Conservation (phyloP, 495 filamentous ascomycete species). For the Clohesyomyces aquaticus region DNA sequence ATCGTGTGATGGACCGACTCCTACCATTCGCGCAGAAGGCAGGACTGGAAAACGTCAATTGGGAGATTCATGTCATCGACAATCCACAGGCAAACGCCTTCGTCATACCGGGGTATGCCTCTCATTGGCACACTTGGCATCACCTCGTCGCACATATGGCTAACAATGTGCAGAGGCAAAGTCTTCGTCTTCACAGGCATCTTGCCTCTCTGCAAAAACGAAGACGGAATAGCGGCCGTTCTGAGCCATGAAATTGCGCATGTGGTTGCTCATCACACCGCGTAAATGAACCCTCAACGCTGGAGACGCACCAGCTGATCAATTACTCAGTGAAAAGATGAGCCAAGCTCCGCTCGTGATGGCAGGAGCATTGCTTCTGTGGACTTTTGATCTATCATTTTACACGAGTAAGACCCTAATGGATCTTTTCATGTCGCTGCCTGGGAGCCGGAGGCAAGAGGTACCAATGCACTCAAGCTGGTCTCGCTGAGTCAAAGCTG, state of each 20-base stretch:
- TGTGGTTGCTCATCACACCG: conserved; percentile 77
- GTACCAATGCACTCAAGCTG: conserved; percentile 26
- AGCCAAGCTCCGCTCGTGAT: conserved; percentile 62
- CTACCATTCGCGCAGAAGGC: conserved; percentile 60
- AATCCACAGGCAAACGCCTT: conserved; percentile 77
- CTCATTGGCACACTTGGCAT: not conserved
- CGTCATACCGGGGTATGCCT: conserved; percentile 71
- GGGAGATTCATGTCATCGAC: conserved; percentile 87
- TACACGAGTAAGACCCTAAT: conserved; percentile 54
- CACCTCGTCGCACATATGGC: no score
- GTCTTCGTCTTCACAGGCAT: conserved; percentile 91
- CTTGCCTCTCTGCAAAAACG: conserved; percentile 68
- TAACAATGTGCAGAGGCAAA: conserved; percentile 62
- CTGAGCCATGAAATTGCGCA: conserved; percentile 96
- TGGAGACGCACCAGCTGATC: conserved; percentile 3
- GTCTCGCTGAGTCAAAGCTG: not conserved
- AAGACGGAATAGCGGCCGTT: conserved; percentile 80
- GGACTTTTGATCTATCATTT: conserved; percentile 56
- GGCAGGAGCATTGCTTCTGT: conserved; percentile 56
- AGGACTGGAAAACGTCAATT: conserved; percentile 64
- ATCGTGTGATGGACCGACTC: conserved; percentile 69
- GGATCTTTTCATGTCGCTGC: conserved; percentile 67
- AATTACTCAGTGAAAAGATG: conserved; percentile 61
- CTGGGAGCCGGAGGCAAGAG: conserved; percentile 72
- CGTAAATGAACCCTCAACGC: conserved; percentile 23